Evolutionary conservation across 1,284 basidiomycete genomes (phyloP).

Genomic region (Coniophora puteana): DNA sequence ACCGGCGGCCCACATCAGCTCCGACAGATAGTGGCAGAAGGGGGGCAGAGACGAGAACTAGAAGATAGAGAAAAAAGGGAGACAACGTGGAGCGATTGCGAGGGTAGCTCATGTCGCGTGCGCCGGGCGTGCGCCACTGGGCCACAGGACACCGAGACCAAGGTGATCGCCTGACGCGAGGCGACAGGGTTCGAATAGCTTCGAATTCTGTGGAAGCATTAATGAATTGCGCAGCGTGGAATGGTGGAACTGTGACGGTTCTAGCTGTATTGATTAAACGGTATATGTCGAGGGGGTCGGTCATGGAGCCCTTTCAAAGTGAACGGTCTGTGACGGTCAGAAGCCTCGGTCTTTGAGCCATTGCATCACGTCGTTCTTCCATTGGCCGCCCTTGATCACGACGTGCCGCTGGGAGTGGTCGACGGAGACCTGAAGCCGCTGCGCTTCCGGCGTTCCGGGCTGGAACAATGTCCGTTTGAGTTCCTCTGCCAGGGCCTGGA

Average conservation of each 20-base stretch:
- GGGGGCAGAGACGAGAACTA: too few relatives aligned
- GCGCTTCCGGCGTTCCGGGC: conserved; percentile 39
- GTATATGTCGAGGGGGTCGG: background rate
- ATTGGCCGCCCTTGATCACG: conserved; percentile 52
- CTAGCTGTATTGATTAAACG: too few relatives aligned
- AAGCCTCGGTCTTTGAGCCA: conserved; percentile 62
- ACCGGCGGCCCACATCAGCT: too few relatives aligned
- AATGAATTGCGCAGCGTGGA: conserved; percentile 1
- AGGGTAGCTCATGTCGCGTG: too few relatives aligned
- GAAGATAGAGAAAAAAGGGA: too few relatives aligned
- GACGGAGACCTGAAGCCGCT: conserved; percentile 42
- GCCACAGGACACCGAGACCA: too few relatives aligned
- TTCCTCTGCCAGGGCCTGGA: conserved; percentile 51
- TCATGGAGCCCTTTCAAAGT: conserved; percentile 15
- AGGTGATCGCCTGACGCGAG: too few relatives aligned
- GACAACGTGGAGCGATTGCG: too few relatives aligned
- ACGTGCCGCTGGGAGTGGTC: conserved; percentile 45
- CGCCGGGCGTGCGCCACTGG: too few relatives aligned
- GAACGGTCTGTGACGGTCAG: conserved; percentile 23
- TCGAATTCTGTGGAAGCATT: background rate
- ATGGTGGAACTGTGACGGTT: too few relatives aligned
- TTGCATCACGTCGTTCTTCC: conserved; percentile 52
- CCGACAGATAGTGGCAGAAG: too few relatives aligned
- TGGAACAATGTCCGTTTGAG: conserved; percentile 44
- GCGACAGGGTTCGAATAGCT: background rate